Evolutionary conservation across 140 eudicot genomes (phyloP), one percentile per base, ranked within the genome.

Genomic region (Oenanthe javanica): DNA sequence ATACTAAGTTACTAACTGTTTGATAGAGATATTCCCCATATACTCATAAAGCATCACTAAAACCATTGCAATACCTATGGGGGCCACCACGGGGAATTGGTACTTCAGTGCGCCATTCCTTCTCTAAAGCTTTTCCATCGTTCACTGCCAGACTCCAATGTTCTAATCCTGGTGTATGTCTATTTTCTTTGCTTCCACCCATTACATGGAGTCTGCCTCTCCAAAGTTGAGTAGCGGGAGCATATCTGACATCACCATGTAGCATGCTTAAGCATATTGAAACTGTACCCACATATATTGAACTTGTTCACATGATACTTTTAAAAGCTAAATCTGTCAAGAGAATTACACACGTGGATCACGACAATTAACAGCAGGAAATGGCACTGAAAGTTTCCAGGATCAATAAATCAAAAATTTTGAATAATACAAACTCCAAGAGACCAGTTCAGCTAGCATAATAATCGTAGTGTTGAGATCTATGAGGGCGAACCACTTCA

Each of bases 11-110:
- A 31, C 31, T 6, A 59, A 16, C 50, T 40, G n/a, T 71, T 38
- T 7, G 25, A 70, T 15, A 40, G 27, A 6, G 4, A 40, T 36
- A 4, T 70, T 3, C 16, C 18, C 21, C 10, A 36, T 11, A 25
- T 69, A 38, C 75, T 69, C 21, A 36, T 12, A 38, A 70, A 70
- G 75, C 48, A 69, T 70, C 4, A 70, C 75, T 43, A 13, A 75
- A 42, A 7, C 43, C 52, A 47, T 27, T 3, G 9, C 15, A n/a
- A 83, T 69, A 89, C 98, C 98, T 92, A 83, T 94, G 98, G 25
- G 98, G 98, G 80, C 97, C 97, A 80, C 97, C 98, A 84, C 98
- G 97, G 69, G 99, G 99, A 57, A 95, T 92, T 71, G 97, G 97
- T 61, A 87, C 82, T 82, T 95, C 99, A 51, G 75, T 18, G 52